phyloP scores from a whole-genome alignment of 306 rosid species.

The Cucurbita maxima region DNA sequence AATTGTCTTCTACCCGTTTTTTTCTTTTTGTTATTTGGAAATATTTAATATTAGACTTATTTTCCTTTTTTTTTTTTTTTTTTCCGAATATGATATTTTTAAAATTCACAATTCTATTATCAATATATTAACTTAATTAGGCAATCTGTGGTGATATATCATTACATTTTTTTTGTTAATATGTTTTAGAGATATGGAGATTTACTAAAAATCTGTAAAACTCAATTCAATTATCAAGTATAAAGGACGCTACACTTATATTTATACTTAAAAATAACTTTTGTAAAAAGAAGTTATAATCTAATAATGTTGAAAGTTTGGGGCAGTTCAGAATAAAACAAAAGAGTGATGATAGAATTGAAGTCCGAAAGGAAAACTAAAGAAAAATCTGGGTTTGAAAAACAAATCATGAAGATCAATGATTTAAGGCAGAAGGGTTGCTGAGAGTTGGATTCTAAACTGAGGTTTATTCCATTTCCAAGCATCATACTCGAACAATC shows the following conservation, averaged over 20 bases:
- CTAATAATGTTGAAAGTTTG: too few relatives aligned
- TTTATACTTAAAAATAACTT: too few relatives aligned
- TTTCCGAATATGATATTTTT: neutral
- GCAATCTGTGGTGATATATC: too few relatives aligned
- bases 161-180: too few relatives aligned
- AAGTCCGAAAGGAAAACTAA: neutral
- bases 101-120: too few relatives aligned
- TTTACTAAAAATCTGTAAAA: too few relatives aligned
- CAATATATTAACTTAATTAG: too few relatives aligned
- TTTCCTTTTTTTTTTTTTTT: neutral
- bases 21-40: neutral
- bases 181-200: too few relatives aligned
- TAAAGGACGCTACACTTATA: too few relatives aligned
- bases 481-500: neutral
- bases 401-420: neutral
- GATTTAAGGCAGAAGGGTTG: neutral
- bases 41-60: neutral
- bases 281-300: too few relatives aligned
- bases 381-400: neutral
- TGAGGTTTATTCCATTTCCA: neutral
- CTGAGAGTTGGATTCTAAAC: neutral
- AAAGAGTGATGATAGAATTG: neutral
- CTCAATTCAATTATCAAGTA: too few relatives aligned
- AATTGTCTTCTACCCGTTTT: neutral
- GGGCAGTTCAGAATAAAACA: neutral